Base-by-base conservation (phyloP, 495 filamentous ascomycete species). In the Penicillium maclennaniae region DNA sequence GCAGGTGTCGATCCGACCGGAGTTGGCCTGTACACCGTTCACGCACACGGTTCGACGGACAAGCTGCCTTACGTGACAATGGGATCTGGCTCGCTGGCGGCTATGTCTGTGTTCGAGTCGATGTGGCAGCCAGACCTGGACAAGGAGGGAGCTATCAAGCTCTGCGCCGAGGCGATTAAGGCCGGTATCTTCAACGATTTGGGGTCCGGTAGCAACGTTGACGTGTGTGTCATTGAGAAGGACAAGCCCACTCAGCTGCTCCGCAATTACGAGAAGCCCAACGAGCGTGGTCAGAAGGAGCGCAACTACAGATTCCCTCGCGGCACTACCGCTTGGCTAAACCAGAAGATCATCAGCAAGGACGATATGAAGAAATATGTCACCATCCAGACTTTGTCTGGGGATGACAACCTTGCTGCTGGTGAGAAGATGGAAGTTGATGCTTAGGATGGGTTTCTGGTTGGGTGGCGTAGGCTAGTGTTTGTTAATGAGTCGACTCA, bases 41-140 rank as follows among this genome's bases (percentile, higher is more conserved):
- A 99, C 76, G 95, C 95, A 26, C 95, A 99, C 79, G 95, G 95
- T 41, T 92, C 87, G 47, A 99, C 95, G 42, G 95, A 99, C 75
- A 99, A 99, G 78, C 84, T 99, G 27, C 95, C 95, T 16, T 99
- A 99, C 70, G 95, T 99, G 60, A 99, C 95, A 27, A 97, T 99
- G 95, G 95, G 95, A 40, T 93, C 88, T 14, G 95, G 95, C 28
- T 93, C 88, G 34, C 77, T 99, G 50, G 95, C 95, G 12, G 95
- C 95, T 50, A 99, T 99, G 95, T 88, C 89, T 0, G 87, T 99
- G 36, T 99, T 99, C 60, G 95, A 99, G 79, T 92, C 92, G 48
- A 86, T 83, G 71, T 99, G 95, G 95, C 89, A 90, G 81, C 76
- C 83, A 19, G 73, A 85, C 49, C 64, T 96, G 72, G 87, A 83